Evolutionary conservation across 148 eudicot species (phyloP).

Genomic region (Camellia japonica): DNA sequence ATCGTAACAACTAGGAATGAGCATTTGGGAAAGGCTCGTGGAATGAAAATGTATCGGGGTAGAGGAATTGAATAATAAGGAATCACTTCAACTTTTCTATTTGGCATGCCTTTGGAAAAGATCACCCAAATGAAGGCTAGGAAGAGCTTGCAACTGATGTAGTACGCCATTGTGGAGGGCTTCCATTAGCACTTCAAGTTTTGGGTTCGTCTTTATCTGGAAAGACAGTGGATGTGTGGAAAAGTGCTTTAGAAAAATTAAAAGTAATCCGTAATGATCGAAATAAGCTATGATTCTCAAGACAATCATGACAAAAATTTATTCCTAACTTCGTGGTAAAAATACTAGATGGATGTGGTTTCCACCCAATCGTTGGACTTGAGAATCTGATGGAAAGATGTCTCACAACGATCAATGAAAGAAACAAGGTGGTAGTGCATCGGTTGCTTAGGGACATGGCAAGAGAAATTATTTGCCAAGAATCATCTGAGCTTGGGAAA

Average conservation of each 20-base stretch:
- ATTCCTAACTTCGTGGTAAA: neutral
- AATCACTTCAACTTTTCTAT: slow-evolving; percentile 3
- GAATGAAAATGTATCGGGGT: neutral
- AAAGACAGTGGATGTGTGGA: neutral
- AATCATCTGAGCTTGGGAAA: slow-evolving; percentile 13
- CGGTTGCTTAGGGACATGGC: slow-evolving; percentile 18
- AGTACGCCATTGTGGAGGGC: slow-evolving; percentile 1
- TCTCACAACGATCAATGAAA: neutral
- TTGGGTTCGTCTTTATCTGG: slow-evolving; percentile 10
- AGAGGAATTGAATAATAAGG: neutral
- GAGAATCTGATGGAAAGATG: neutral
- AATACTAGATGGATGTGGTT: neutral
- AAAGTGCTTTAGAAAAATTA: neutral
- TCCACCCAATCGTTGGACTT: neutral
- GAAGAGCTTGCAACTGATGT: neutral
- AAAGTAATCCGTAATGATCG: neutral
- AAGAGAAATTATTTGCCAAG: slow-evolving; percentile 11
- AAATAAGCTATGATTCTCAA: slow-evolving; percentile 1
- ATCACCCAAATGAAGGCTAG: neutral
- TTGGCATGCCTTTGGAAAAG: slow-evolving; percentile 9
- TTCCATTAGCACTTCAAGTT: slow-evolving; percentile 1
- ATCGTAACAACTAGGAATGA: slow-evolving; percentile 11
- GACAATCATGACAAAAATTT: slow-evolving; percentile 1
- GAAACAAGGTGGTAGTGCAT: slow-evolving; percentile 14
- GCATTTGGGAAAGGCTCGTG: neutral